Evolutionary conservation across 2,329 filamentous ascomycete genomes (phyloP).

Genomic region (Hyphodiscus sp.): DNA sequence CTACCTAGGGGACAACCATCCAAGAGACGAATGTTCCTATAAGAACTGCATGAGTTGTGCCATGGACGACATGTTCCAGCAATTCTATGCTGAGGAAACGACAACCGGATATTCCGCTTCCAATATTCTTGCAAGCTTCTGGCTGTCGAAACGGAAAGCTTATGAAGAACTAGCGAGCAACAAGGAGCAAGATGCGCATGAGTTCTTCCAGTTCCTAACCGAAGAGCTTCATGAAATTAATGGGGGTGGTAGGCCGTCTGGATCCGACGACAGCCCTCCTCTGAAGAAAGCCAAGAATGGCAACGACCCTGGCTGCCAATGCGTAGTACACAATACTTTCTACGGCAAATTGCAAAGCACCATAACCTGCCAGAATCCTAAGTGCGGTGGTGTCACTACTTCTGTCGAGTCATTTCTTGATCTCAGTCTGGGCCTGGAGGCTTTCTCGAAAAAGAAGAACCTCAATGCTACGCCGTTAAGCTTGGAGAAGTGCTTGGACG

Average conservation of each 20-base stretch:
- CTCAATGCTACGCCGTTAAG: slow-evolving; percentile 44
- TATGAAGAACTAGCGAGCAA: slow-evolving; percentile 78
- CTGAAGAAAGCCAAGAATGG: slow-evolving; percentile 20
- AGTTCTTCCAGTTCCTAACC: slow-evolving; percentile 93
- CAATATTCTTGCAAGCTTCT: slow-evolving; percentile 81
- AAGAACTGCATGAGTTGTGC: slow-evolving; percentile 61
- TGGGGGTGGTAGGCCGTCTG: slow-evolving; percentile 41
- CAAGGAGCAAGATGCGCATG: slow-evolving; percentile 93
- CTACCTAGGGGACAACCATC: slow-evolving; percentile 87
- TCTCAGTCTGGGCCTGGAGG: slow-evolving; percentile 80
- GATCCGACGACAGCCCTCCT: slow-evolving; percentile 18
- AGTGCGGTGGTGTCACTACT: slow-evolving; percentile 72
- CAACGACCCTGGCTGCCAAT: slow-evolving; percentile 54
- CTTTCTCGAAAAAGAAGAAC: slow-evolving; percentile 58
- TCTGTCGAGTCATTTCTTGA: slow-evolving; percentile 87
- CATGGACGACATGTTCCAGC: slow-evolving; percentile 69
- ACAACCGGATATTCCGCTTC: slow-evolving; percentile 87
- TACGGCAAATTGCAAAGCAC: slow-evolving; percentile 87
- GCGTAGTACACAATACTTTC: slow-evolving; percentile 90
- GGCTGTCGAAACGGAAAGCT: slow-evolving; percentile 72
- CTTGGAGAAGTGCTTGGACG: slow-evolving; percentile 68
- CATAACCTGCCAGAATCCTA: slow-evolving; percentile 71
- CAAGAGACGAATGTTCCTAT: slow-evolving; percentile 62
- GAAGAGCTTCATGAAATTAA: slow-evolving; percentile 86
- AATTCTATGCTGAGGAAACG: slow-evolving; percentile 66